Percentiles rank a stretch among this genome's conserved stretches.
Evolutionary conservation across 108 stramenopile species (phyloP).

Genomic region (Craspedostauros australis): DNA sequence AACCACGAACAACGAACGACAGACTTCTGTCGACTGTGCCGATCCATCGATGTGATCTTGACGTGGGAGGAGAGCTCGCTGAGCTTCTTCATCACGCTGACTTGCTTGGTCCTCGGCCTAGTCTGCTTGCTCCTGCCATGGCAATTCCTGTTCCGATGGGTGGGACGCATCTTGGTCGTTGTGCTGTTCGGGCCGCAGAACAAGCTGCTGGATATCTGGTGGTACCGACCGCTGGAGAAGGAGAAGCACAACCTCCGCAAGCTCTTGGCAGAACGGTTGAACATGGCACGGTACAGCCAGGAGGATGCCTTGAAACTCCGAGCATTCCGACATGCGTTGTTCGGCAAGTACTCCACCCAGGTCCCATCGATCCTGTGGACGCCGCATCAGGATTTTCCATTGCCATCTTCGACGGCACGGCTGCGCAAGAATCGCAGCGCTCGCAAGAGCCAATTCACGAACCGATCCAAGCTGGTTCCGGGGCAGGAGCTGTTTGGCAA

Average conservation of each 20-base stretch:
- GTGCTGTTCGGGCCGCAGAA: conserved; percentile 18
- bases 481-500: conserved; percentile 31
- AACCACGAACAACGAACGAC: not conserved
- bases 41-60: conserved; percentile 12
- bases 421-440: no score
- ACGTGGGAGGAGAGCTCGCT: conserved; percentile 30
- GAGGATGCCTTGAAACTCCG: conserved; percentile 50
- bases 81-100: conserved; percentile 17
- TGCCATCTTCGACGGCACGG: conserved; percentile 11
- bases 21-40: conserved; percentile 14
- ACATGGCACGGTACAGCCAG: conserved; percentile 25
- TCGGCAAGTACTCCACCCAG: conserved; percentile 38
- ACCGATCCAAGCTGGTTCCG: conserved; percentile 12
- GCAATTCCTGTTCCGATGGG: conserved; percentile 20
- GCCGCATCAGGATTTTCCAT: conserved; percentile 18
- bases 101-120: conserved; percentile 1
- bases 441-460: no score
- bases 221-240: not conserved
- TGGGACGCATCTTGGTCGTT: conserved; percentile 12
- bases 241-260: conserved; percentile 8
- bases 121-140: conserved; percentile 15
- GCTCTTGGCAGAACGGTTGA: conserved; percentile 8
- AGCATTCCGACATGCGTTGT: conserved; percentile 38
- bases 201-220: conserved; percentile 9
- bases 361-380: conserved; percentile 32